A percentile compares a stretch with the other conserved stretches of the same genome.
Evolutionary conservation across 768 basidiomycete species (phyloP).

Genomic region (Leccinum variicolor): DNA sequence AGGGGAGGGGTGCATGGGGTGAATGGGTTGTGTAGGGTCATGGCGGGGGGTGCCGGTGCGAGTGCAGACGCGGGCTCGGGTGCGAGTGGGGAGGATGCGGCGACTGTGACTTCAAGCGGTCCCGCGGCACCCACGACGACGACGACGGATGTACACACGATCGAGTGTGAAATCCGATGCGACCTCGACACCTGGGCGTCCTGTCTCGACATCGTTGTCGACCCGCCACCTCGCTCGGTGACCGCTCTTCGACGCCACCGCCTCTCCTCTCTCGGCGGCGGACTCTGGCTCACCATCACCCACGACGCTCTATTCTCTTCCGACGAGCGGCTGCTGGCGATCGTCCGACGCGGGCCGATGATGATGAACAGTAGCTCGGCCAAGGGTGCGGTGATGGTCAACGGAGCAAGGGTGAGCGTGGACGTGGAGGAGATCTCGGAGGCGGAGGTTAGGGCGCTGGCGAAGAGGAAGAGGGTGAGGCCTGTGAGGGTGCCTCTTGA

Average conservation of each 20-base stretch:
- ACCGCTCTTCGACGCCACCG: constrained; percentile 84
- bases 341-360: constrained; percentile 69
- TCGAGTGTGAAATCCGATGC: constrained; percentile 90
- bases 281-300: constrained; percentile 88
- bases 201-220: constrained; percentile 84
- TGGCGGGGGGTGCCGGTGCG: neutral
- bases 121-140: constrained; percentile 3
- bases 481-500: constrained; percentile 87
- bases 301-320: constrained; percentile 79
- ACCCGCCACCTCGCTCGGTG: constrained; percentile 85
- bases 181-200: constrained; percentile 87
- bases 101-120: neutral
- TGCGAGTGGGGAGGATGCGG: constrained; percentile 20
- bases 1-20: constrained; percentile 28
- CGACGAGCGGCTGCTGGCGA: constrained; percentile 70
- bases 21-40: constrained; percentile 15
- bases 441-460: constrained; percentile 76
- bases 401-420: constrained; percentile 79
- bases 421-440: constrained; percentile 90
- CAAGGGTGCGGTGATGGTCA: constrained; percentile 82
- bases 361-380: constrained; percentile 34
- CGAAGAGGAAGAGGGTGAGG: constrained; percentile 83
- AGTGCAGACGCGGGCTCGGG: neutral
- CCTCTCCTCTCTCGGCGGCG: constrained; percentile 83
- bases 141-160: constrained; percentile 40